phyloP scores from a whole-genome alignment of 805 yeast species.

The Nakazawaea sp. region DNA sequence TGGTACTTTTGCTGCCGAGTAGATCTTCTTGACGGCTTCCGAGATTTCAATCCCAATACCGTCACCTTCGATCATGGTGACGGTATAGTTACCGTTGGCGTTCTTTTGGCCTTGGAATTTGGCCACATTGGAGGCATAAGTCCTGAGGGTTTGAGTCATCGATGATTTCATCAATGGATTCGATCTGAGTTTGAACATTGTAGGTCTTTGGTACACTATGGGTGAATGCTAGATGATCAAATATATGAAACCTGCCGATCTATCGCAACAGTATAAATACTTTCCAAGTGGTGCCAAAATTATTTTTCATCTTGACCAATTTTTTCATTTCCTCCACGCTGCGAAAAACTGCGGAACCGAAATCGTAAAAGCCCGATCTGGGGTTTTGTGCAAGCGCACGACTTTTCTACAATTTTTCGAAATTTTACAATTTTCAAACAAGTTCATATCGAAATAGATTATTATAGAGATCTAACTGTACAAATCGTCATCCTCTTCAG shows the following conservation, averaged over 20 bases:
- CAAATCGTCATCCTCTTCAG: constrained; percentile 39
- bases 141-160: constrained; percentile 22
- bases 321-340: neutral
- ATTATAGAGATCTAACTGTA: constrained; percentile 30
- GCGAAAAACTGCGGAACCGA: constrained; percentile 10
- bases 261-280: neutral
- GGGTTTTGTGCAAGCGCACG: neutral
- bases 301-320: too few species aligned
- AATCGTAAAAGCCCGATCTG: constrained; percentile 2
- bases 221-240: too few species aligned
- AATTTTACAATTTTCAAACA: too few species aligned
- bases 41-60: constrained; percentile 98
- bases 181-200: constrained; percentile 10
- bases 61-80: constrained; percentile 96
- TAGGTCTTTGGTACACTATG: too few species aligned
- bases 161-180: constrained; percentile 3
- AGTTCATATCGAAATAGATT: too few species aligned
- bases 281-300: neutral
- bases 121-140: constrained; percentile 42
- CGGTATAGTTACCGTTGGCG: constrained; percentile 81
- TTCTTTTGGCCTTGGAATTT: constrained; percentile 60
- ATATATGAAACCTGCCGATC: neutral
- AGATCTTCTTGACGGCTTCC: constrained; percentile 87
- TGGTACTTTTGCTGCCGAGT: constrained; percentile 91
- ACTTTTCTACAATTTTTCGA: too few species aligned